Conservation (phyloP, 306 rosid genomes). For the Trifolium pratense region DNA sequence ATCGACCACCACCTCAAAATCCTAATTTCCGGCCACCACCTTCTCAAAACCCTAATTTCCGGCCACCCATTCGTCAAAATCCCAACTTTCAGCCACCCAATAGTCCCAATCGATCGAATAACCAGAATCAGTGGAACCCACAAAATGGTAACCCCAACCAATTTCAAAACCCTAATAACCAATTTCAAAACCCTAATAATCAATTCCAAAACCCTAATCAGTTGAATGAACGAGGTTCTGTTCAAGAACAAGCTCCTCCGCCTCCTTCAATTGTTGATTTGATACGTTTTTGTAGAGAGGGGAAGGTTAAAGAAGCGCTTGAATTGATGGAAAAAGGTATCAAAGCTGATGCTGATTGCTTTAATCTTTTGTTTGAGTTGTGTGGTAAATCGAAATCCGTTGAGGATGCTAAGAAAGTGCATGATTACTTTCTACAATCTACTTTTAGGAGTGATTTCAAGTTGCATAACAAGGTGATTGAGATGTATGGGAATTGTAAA, state of each 20-base stretch:
- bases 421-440: slow-evolving; percentile 82
- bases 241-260: slow-evolving; percentile 43
- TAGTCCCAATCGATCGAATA: slow-evolving; percentile 48
- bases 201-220: slow-evolving; percentile 33
- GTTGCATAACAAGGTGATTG: slow-evolving; percentile 70
- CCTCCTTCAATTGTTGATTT: slow-evolving; percentile 58
- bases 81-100: slow-evolving; percentile 44
- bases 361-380: slow-evolving; percentile 56
- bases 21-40: slow-evolving; percentile 40
- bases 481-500: slow-evolving; percentile 76
- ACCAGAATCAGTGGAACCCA: slow-evolving; percentile 49
- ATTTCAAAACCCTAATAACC: slow-evolving; percentile 21
- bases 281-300: slow-evolving; percentile 60
- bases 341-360: slow-evolving; percentile 75
- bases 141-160: slow-evolving; percentile 39
- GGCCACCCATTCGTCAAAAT: slow-evolving; percentile 20
- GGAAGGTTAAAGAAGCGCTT: slow-evolving; percentile 74
- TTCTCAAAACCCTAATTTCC: slow-evolving; percentile 46
- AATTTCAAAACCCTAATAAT: slow-evolving; percentile 25
- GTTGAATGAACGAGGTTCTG: no score
- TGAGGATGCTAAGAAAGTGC: slow-evolving; percentile 78
- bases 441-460: slow-evolving; percentile 62
- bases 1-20: slow-evolving; percentile 36
- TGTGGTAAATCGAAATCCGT: slow-evolving; percentile 64
- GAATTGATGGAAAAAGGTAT: slow-evolving; percentile 77